A percentile compares a stretch with the other conserved stretches of the same genome.
Evolutionary conservation across 768 basidiomycete genomes (phyloP).

Genomic region (Mycena capillaripes): DNA sequence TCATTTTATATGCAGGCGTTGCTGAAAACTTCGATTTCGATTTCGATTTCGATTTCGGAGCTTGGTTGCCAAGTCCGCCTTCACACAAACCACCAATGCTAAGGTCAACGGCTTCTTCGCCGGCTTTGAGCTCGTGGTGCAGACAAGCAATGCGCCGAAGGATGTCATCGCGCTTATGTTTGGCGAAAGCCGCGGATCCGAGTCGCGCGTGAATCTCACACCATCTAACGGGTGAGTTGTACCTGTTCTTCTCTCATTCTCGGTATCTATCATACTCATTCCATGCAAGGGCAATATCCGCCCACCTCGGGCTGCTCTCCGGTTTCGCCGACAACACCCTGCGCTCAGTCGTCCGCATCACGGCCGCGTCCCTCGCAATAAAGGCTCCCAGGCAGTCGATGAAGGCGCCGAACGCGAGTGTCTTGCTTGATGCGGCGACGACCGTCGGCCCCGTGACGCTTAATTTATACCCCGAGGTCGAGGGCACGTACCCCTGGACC

Average conservation of each 20-base stretch:
- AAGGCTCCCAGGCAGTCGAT: background rate
- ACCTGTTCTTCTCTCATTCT: background rate
- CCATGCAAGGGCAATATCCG: constrained; percentile 9
- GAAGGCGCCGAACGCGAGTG: background rate
- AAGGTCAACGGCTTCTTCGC: constrained; percentile 14
- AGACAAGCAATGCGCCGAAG: constrained; percentile 23
- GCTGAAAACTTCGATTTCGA: too few species aligned
- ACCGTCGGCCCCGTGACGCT: background rate
- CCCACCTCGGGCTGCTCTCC: background rate
- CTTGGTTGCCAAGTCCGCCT: background rate
- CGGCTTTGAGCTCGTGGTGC: background rate
- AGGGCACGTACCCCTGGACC: constrained; percentile 27
- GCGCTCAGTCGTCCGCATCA: background rate
- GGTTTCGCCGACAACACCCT: constrained; percentile 11
- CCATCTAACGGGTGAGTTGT: constrained; percentile 28
- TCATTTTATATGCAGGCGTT: background rate
- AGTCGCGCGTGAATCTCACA: constrained; percentile 15
- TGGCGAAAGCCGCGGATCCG: constrained; percentile 3
- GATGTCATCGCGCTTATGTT: constrained; percentile 6
- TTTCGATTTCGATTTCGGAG: too few species aligned
- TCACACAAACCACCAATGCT: constrained; percentile 26
- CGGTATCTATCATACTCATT: background rate
- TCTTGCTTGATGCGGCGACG: constrained; percentile 28
- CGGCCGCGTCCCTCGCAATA: constrained; percentile 2
- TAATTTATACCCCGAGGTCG: background rate